Evolutionary conservation across 495 filamentous ascomycete genomes (phyloP), one percentile per base, ranked within the genome.

Genomic region (Tetracladium marchalianum): DNA sequence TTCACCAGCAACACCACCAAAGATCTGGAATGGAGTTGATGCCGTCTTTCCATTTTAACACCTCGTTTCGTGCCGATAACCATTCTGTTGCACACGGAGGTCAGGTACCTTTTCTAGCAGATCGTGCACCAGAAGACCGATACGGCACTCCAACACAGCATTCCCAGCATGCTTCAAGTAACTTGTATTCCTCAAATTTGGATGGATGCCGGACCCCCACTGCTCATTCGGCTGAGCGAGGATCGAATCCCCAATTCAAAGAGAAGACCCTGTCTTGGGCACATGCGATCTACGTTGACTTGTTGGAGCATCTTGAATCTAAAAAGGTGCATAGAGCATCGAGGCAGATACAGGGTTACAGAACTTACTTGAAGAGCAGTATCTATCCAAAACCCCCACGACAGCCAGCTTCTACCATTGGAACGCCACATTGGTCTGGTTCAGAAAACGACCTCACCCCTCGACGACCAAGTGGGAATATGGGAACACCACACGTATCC

Each of bases 181-280:
- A 17, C 24, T 18, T 47, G 3, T 52, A 49, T 35, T 16, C 45
- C 11, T 35, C 48, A 16, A 34, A 27, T 17, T 11, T 16, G 4
- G 51, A 52, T 43, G 51, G 44, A 0, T 39, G 33, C 24, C 40
- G 45, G 9, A 58, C 48, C n/a, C 51, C 47, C 10, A 51, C 34
- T 18, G 42, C 46, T 35, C 48, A 51, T 38, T 46, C 51, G 8
- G 16, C 38, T 3, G 49, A 40, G 18, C 42, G 41, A 31, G 41
- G 45, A 22, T 45, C 34, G 24, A 57, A 49, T 55, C 62, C 69
- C 5, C 76, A 80, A 51, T 88, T 85, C 59, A 84, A 84, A 51
- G 90, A 96, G 60, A 84, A 82, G 51, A 78, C 83, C 5, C 70
- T 95, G 37, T 73, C 81, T 12, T 90, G 84, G 77, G 92, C 92